phyloP scores from a whole-genome alignment of 2,329 filamentous ascomycete genomes.

The Furcasterigmium sp. region DNA sequence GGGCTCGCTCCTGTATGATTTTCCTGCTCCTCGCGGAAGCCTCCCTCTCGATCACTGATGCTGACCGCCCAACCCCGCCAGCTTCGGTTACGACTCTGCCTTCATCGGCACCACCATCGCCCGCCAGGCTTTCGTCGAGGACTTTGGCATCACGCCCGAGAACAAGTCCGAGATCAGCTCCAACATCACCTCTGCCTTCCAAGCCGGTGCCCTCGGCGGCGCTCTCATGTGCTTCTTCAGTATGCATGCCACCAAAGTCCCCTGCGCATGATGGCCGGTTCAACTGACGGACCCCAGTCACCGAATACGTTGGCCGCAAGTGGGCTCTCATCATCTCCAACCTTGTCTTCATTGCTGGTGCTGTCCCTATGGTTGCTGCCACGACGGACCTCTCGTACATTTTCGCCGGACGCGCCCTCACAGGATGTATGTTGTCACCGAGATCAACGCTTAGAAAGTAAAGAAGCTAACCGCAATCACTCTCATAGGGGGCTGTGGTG shows the following conservation, averaged over 20 bases:
- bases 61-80: slow-evolving; percentile 14
- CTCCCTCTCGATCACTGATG: too few species aligned
- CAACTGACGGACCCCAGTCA: slow-evolving; percentile 17
- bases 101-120: slow-evolving; percentile 51
- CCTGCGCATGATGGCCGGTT: too few species aligned
- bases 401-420: slow-evolving; percentile 49
- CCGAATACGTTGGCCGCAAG: slow-evolving; percentile 44
- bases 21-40: too few species aligned
- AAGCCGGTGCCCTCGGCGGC: slow-evolving; percentile 48
- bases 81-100: slow-evolving; percentile 48
- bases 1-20: slow-evolving; percentile 34
- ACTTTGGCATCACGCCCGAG: slow-evolving; percentile 25
- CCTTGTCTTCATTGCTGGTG: slow-evolving; percentile 36
- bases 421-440: too few species aligned
- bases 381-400: slow-evolving; percentile 37
- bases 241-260: too few species aligned
- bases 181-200: slow-evolving; percentile 41
- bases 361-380: slow-evolving; percentile 35
- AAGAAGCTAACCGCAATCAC: too few species aligned
- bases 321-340: slow-evolving; percentile 42
- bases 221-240: slow-evolving; percentile 40
- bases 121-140: slow-evolving; percentile 38
- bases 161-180: slow-evolving; percentile 25
- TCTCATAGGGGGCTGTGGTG: too few species aligned
- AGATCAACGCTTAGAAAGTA: too few species aligned